Evolutionary conservation across 306 rosid species (phyloP).

Genomic region (Heteromeles arbutifolia): DNA sequence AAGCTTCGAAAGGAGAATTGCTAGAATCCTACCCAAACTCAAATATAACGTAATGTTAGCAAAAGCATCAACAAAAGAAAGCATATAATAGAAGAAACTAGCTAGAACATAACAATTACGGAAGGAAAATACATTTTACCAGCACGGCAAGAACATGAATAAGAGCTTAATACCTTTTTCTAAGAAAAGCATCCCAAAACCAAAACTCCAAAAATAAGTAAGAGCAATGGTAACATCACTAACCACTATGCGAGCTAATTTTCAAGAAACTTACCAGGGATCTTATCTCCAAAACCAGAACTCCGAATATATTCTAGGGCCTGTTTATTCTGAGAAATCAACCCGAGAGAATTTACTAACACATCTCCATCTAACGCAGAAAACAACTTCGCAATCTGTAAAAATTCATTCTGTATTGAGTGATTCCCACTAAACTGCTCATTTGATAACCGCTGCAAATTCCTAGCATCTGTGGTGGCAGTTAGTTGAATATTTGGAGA

Average conservation of each 20-base stretch:
- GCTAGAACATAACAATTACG: not conserved
- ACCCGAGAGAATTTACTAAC: conserved; percentile 35
- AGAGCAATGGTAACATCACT: not conserved
- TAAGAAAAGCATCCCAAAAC: not conserved
- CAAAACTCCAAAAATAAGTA: not conserved
- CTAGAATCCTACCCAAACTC: not conserved
- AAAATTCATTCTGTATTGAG: conserved; percentile 23
- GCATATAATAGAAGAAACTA: not conserved
- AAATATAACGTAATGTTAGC: not conserved
- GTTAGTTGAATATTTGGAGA: conserved; percentile 16
- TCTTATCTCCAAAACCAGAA: conserved; percentile 31
- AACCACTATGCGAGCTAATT: not conserved
- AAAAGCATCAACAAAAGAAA: not conserved
- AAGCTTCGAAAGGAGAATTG: not conserved
- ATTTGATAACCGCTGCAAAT: conserved; percentile 6
- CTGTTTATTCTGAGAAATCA: conserved; percentile 31
- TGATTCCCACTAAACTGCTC: conserved; percentile 29
- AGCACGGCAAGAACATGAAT: not conserved
- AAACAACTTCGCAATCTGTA: conserved; percentile 34
- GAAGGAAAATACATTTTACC: not conserved
- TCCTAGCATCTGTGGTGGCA: conserved; percentile 18
- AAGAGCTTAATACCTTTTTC: not conserved
- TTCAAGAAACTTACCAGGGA: conserved; percentile 40
- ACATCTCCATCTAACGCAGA: conserved; percentile 30
- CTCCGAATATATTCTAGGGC: conserved; percentile 20